These are phyloP conservation scores for Termitomyces sp. DNA, from an alignment of 768 basidiomycete species.

Conservation along the genomic window DNA sequence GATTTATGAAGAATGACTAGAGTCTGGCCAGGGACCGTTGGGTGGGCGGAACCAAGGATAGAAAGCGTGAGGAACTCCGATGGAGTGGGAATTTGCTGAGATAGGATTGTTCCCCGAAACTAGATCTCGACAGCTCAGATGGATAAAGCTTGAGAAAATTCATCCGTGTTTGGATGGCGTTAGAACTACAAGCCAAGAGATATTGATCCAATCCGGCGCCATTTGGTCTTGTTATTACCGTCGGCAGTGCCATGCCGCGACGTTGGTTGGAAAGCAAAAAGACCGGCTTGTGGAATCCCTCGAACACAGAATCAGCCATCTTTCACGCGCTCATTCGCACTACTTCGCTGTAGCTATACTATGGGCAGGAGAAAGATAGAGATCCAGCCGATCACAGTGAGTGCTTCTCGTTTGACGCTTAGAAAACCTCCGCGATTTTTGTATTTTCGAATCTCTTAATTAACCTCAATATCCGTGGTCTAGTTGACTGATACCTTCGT, in stretches of 20 bases:
- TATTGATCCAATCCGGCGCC: conserved; percentile 10
- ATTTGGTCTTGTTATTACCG: conserved; percentile 13
- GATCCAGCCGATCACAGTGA: conserved; percentile 74
- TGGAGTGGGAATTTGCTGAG: conserved; percentile 4
- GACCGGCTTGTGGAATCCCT: conserved; percentile 2
- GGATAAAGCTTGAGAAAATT: conserved; percentile 9
- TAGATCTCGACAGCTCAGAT: conserved; percentile 10
- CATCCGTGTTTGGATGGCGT: conserved; percentile 4
- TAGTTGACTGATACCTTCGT: conserved; percentile 17
- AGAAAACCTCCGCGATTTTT: not conserved
- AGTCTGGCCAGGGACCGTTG: no score
- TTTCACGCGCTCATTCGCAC: conserved; percentile 4
- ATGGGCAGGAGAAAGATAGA: conserved; percentile 79
- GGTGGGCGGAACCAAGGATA: not conserved
- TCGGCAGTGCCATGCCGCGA: conserved; percentile 9
- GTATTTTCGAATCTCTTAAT: conserved; percentile 12
- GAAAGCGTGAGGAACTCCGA: not conserved
- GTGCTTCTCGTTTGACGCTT: conserved; percentile 19
- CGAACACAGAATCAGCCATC: conserved; percentile 8
- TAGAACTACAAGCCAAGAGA: not conserved
- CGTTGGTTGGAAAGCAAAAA: conserved; percentile 8
- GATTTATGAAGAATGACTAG: no score
- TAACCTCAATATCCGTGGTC: conserved; percentile 6
- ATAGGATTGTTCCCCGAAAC: conserved; percentile 2
- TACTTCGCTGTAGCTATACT: not conserved